A percentile compares a stretch with the other conserved stretches of the same genome.
phyloP scores from a whole-genome alignment of 495 filamentous ascomycete genomes.

The Neurospora discreta region DNA sequence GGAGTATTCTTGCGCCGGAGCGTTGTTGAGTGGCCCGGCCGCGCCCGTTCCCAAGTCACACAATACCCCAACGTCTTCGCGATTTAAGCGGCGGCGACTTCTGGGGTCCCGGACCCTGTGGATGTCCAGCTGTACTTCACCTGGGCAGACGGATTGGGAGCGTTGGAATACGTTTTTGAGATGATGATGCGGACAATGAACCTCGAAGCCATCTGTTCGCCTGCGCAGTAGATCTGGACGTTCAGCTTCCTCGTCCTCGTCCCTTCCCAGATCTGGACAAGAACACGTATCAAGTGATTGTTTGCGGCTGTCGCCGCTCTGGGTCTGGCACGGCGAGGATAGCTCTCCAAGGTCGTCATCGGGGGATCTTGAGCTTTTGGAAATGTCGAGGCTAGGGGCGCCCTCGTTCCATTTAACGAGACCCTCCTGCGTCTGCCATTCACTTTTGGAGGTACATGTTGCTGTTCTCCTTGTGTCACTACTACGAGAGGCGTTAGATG shows the following conservation, averaged over 20 bases:
- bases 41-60: not conserved
- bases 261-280: slow-evolving; percentile 7
- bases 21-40: not conserved
- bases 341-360: not conserved
- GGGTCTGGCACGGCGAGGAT: not conserved
- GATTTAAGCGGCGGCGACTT: slow-evolving; percentile 5
- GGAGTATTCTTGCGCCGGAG: not conserved
- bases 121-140: not conserved
- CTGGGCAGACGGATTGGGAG: slow-evolving; percentile 10
- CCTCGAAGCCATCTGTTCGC: not conserved
- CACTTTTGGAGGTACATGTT: not conserved
- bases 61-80: slow-evolving; percentile 1
- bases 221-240: not conserved
- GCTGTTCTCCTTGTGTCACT: not conserved
- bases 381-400: not conserved
- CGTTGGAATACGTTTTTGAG: not conserved
- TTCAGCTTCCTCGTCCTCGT: not conserved
- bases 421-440: not conserved
- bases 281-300: slow-evolving; percentile 4
- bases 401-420: not conserved
- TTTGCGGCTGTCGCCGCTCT: not conserved
- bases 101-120: not conserved
- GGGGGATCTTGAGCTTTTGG: not conserved
- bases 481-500: not conserved
- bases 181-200: not conserved